Evolutionary conservation across 495 filamentous ascomycete genomes (phyloP), one percentile per base, ranked within the genome.

Genomic region (Penicillium waksmanii): DNA sequence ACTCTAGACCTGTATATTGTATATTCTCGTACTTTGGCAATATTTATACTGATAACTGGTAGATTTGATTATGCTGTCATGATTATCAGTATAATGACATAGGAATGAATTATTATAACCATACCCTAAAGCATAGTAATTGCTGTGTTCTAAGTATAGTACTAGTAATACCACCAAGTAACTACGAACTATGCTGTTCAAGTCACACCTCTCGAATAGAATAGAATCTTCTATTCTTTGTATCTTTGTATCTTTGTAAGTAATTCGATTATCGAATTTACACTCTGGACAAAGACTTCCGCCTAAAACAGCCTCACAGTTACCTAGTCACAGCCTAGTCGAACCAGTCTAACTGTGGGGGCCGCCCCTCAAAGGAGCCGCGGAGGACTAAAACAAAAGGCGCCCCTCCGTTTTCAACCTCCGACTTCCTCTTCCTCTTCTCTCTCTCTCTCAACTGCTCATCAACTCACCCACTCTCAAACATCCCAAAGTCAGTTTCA

Each of bases 361-460:
- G 42, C 42, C 42, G 17, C 13, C 42, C n/a, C n/a, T 38, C 36
- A 13, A 13, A 6, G 17, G 8, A 18, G 42, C 42, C 9, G 36
- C 36, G 36, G 36, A 12, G 15, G n/a, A 17, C 17, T 44, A 17
- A 44, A 44, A 44, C 42, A 44, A 44, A 44, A 44, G n/a, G 42
- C 15, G n/a, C 42, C 17, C 42, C 42, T 44, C 42, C 42, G 42
- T 44, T 44, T 44, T 44, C 42, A 44, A 51, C 18, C 31, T 51
- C 13, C 36, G 15, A 38, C 36, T 4, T 23, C 11, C 34, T 25
- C n/a, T 38, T 43, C 27, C 38, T 34, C 35, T 25, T 10, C 51
- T 25, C 25, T 33, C 15, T 33, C 15, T 35, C 49, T 23, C 34
- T 31, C 51, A n/a, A 46, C 9, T 17, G 7, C 38, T 34, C 23